phyloP scores from a whole-genome alignment of 768 basidiomycete genomes.

The Galerina marginata region DNA sequence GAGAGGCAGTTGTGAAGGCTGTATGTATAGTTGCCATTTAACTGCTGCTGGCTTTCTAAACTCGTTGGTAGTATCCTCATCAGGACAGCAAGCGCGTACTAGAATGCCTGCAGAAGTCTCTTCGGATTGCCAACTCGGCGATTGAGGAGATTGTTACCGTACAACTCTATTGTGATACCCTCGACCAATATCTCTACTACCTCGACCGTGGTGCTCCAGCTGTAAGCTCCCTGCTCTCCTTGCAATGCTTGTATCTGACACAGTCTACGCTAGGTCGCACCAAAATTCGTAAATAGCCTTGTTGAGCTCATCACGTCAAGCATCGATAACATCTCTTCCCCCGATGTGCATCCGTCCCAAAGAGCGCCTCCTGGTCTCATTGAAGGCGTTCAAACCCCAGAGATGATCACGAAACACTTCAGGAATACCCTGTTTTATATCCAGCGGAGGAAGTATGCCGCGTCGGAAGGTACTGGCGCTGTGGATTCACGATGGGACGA shows the following conservation, averaged over 20 bases:
- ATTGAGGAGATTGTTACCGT: slow-evolving; percentile 97
- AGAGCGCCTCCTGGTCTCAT: slow-evolving; percentile 88
- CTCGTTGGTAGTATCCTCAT: slow-evolving; percentile 67
- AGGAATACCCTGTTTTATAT: slow-evolving; percentile 88
- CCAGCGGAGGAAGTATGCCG: slow-evolving; percentile 69
- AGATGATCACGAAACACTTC: slow-evolving; percentile 95
- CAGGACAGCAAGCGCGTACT: slow-evolving; percentile 97
- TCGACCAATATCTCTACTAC: slow-evolving; percentile 96
- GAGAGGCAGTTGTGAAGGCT: slow-evolving; percentile 36
- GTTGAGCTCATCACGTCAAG: slow-evolving; percentile 95
- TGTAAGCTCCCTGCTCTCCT: slow-evolving; percentile 49
- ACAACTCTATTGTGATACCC: slow-evolving; percentile 93
- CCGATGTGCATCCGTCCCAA: slow-evolving; percentile 87
- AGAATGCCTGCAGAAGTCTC: slow-evolving; percentile 95
- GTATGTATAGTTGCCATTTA: slow-evolving; percentile 46
- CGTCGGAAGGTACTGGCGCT: slow-evolving; percentile 41
- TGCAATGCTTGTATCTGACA: background rate
- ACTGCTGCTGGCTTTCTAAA: background rate
- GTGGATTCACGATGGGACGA: slow-evolving; percentile 76
- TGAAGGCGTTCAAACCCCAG: slow-evolving; percentile 91
- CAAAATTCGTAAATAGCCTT: slow-evolving; percentile 95
- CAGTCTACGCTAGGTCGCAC: slow-evolving; percentile 66
- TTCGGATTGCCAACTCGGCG: slow-evolving; percentile 94
- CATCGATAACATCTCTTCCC: slow-evolving; percentile 89
- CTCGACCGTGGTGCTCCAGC: slow-evolving; percentile 92